Percentiles rank a stretch among this genome's conserved stretches.
Evolutionary conservation across 192 early-diverging fungal genomes (phyloP).

Genomic region (Neocallimastix lanati): DNA sequence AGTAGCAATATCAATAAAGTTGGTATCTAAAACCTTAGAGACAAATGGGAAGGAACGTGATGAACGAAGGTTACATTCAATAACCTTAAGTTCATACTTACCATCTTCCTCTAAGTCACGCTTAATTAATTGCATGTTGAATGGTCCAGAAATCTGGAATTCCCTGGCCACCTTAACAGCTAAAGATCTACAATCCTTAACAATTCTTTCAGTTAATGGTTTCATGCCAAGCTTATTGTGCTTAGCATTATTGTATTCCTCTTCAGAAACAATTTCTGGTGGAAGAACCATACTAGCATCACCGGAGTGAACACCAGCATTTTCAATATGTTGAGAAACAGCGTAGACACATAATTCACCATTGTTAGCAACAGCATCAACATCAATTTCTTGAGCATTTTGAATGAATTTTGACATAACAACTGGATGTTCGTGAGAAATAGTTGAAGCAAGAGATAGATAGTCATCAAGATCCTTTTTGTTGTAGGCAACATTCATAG

Average conservation of each 20-base stretch:
- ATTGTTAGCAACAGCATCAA: slow-evolving; percentile 76
- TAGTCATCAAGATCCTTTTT: slow-evolving; percentile 44
- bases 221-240: slow-evolving; percentile 13
- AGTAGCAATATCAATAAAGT: slow-evolving; percentile 86
- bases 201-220: slow-evolving; percentile 23
- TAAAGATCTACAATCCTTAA: slow-evolving; percentile 39
- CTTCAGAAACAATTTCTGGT: background rate
- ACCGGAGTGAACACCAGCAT: slow-evolving; percentile 93
- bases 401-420: slow-evolving; percentile 94
- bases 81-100: slow-evolving; percentile 60
- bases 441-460: slow-evolving; percentile 62
- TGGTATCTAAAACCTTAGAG: slow-evolving; percentile 75
- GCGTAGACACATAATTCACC: slow-evolving; percentile 73
- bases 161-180: slow-evolving; percentile 73
- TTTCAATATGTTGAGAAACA: slow-evolving; percentile 90
- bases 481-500: slow-evolving; percentile 91
- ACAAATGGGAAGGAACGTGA: slow-evolving; percentile 97
- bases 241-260: slow-evolving; percentile 33
- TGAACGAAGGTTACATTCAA: slow-evolving; percentile 95
- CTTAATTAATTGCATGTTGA: slow-evolving; percentile 94
- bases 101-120: slow-evolving; percentile 1
- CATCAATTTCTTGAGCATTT: slow-evolving; percentile 84
- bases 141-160: slow-evolving; percentile 92
- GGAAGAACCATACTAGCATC: slow-evolving; percentile 71
- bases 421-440: slow-evolving; percentile 87